phyloP scores from a whole-genome alignment of 2,329 filamentous ascomycete genomes.

The Aschersonia sp. region DNA sequence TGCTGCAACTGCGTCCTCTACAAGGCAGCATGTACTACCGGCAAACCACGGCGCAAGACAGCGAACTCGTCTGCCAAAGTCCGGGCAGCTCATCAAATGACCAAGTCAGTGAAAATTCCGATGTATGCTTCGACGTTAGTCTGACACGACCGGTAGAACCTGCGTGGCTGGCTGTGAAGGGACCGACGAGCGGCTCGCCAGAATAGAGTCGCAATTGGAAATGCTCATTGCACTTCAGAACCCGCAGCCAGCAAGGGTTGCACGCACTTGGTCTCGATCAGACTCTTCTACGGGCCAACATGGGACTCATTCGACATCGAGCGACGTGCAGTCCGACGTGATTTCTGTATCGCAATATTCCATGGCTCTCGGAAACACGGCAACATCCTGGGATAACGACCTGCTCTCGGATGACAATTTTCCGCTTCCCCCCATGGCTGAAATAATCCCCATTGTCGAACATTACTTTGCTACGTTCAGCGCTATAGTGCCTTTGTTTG shows the following conservation, averaged over 20 bases:
- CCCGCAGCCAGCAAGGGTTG: background rate
- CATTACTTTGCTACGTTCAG: constrained; percentile 23
- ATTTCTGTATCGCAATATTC: background rate
- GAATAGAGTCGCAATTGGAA: constrained; percentile 17
- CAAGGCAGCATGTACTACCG: constrained; percentile 20
- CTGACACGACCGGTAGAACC: background rate
- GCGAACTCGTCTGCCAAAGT: constrained; percentile 3
- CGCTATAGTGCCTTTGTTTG: constrained; percentile 20
- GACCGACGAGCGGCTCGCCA: constrained; percentile 13
- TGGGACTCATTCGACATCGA: background rate
- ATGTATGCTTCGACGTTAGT: background rate
- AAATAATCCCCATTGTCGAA: constrained; percentile 20
- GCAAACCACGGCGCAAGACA: constrained; percentile 8
- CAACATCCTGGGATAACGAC: background rate
- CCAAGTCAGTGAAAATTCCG: background rate
- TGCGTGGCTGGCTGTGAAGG: background rate
- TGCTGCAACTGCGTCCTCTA: constrained; percentile 30
- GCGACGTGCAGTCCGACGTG: background rate
- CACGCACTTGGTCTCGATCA: background rate
- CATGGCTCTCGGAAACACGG: background rate
- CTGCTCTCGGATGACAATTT: constrained; percentile 6
- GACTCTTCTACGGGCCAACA: background rate
- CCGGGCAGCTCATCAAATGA: background rate
- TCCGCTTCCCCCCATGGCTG: constrained; percentile 17
- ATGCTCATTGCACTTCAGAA: constrained; percentile 11